Percentiles rank a stretch among this genome's conserved stretches.
Conservation (phyloP, 164 flowering plant genomes). For the Hamamelis virginiana region DNA sequence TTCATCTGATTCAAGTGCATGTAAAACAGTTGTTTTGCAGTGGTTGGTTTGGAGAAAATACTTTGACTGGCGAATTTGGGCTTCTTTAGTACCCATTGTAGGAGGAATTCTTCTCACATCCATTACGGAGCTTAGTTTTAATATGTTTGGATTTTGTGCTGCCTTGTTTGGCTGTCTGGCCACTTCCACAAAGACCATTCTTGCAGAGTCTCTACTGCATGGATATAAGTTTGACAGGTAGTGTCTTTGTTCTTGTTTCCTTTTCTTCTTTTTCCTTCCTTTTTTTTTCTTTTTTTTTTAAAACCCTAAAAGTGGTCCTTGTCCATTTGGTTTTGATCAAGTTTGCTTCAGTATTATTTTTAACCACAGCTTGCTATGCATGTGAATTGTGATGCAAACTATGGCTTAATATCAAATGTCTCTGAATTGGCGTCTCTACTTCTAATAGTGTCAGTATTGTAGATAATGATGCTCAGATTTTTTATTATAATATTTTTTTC, state of each 20-base stretch:
- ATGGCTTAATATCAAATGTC: background rate
- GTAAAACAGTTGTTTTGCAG: slow-evolving; percentile 76
- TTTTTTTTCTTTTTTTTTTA: background rate
- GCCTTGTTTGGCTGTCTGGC: slow-evolving; percentile 94
- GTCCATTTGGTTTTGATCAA: too few species aligned
- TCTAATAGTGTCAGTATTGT: background rate
- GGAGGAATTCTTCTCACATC: slow-evolving; percentile 97
- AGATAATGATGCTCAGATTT: background rate
- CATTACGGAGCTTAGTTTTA: slow-evolving; percentile 89
- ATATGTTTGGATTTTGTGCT: slow-evolving; percentile 86
- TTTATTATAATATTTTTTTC: background rate
- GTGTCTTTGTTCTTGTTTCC: background rate
- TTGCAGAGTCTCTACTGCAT: slow-evolving; percentile 91
- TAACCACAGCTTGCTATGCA: background rate
- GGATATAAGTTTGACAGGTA: slow-evolving; percentile 99
- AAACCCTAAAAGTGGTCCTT: too few species aligned
- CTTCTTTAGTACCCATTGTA: slow-evolving; percentile 86
- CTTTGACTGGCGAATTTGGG: slow-evolving; percentile 94
- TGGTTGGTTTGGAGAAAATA: slow-evolving; percentile 92
- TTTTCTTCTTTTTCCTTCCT: background rate
- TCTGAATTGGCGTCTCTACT: too few species aligned
- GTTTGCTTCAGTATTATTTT: background rate
- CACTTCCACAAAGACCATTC: slow-evolving; percentile 96
- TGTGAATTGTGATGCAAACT: background rate
- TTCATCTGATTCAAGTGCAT: slow-evolving; percentile 14